Evolutionary conservation across 139 green algal species (phyloP), one percentile per base, ranked within the genome.

Genomic region (Chlorella vulgaris): DNA sequence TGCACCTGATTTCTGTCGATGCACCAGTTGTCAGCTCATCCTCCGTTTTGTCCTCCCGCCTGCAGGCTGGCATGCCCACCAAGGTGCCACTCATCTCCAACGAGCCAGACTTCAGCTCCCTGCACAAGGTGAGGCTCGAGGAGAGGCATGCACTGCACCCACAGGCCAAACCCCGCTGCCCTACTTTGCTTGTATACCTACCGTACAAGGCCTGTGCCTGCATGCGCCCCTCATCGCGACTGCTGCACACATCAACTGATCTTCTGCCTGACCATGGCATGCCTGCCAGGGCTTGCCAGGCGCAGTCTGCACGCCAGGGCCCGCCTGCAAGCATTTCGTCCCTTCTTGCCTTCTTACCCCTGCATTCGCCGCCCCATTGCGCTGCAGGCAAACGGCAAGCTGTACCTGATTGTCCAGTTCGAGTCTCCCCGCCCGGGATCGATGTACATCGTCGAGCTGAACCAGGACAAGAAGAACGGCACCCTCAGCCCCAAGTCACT

Each of bases 361-460:
- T n/a, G n/a, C n/a, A n/a, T n/a, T n/a, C n/a, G n/a, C n/a, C n/a
- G n/a, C n/a, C n/a, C n/a, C n/a, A n/a, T n/a, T n/a, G n/a, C 62
- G 38, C 19, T 69, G 67, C 80, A 75, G 60, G 61, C 73, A 1
- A 55, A 55, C 50, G 74, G 58, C 51, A 62, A 75, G 38, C 31
- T 88, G 3, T 85, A 70, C 77, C 47, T 61, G n/a, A 39, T 87
- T 10, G 61, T 74, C 43, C 84, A 88, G 51, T 88, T 88, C 24
- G 84, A 88, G 81, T 28, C n/a, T 1, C 81, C 81, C 42, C 35
- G 65, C 18, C 81, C 84, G 28, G 51, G 31, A 13, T 19, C 39
- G 40, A 28, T 42, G 40, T 60, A 76, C 8, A 39, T 87, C n/a
- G 68, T 66, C 36, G 53, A 82, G 29, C 31, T 62, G 19, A 62